A percentile compares a stretch with the other conserved stretches of the same genome.
phyloP scores from a whole-genome alignment of 176 grass and related monocot species.

The Urochloa ruziziensis region DNA sequence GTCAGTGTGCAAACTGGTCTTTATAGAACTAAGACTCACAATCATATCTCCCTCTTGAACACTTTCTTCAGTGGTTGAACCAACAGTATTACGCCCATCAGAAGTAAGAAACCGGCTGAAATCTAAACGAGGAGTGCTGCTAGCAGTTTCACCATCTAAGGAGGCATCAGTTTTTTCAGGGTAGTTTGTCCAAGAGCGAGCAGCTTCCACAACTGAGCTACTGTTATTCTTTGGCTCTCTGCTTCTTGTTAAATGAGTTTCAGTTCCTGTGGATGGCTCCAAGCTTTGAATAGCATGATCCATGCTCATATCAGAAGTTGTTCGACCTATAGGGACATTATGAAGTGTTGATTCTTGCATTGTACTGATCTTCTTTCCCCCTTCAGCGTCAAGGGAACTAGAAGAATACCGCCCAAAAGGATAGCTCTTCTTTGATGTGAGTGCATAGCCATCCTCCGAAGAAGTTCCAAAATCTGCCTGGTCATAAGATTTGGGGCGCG shows the following conservation, averaged over 20 bases:
- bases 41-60: conserved; percentile 48
- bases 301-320: conserved; percentile 48
- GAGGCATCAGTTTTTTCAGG: conserved; percentile 69
- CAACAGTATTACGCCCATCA: conserved; percentile 59
- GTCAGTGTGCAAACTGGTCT: conserved; percentile 49
- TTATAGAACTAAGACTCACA: conserved; percentile 55
- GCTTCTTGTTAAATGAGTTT: conserved; percentile 41
- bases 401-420: conserved; percentile 77
- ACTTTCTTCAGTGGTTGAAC: conserved; percentile 41
- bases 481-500: conserved; percentile 82
- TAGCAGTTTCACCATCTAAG: conserved; percentile 63
- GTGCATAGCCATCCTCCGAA: conserved; percentile 81
- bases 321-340: conserved; percentile 38
- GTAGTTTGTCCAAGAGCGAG: conserved; percentile 68
- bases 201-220: conserved; percentile 39
- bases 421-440: conserved; percentile 68
- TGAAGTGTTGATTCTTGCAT: conserved; percentile 46
- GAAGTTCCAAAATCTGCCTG: conserved; percentile 90
- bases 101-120: conserved; percentile 48
- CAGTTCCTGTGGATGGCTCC: conserved; percentile 29
- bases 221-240: conserved; percentile 47
- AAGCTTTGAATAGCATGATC: conserved; percentile 45
- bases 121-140: conserved; percentile 68
- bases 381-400: conserved; percentile 67
- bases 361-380: conserved; percentile 44